Percentiles rank a stretch among this genome's conserved stretches.
These are phyloP conservation scores for Phytophthora macrochlamydospora DNA, from an alignment of 352 stramenopile genomes.

Conservation along the genomic window DNA sequence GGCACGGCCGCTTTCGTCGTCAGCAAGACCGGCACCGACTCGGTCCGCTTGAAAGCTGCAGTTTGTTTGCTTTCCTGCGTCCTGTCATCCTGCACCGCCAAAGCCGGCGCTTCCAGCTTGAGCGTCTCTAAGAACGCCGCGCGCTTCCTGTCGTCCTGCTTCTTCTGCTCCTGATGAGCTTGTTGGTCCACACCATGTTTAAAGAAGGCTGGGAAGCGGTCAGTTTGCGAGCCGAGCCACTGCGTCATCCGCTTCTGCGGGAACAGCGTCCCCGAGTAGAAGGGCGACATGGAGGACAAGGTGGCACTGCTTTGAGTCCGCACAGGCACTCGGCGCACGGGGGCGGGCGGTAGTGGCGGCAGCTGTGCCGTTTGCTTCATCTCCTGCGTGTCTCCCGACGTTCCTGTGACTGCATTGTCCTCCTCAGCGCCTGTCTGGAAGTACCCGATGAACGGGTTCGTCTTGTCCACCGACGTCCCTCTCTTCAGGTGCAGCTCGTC, in stretches of 20 bases:
- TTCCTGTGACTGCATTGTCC: constrained; percentile 10
- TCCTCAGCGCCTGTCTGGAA: constrained; percentile 65
- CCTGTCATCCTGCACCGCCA: constrained; percentile 13
- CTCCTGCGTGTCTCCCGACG: neutral
- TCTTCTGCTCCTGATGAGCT: constrained; percentile 22
- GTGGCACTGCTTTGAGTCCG: constrained; percentile 44
- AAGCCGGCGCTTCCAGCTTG: constrained; percentile 22
- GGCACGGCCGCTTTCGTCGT: constrained; percentile 24
- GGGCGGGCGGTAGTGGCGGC: constrained; percentile 17
- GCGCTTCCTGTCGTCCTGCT: constrained; percentile 31
- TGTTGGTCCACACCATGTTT: constrained; percentile 31
- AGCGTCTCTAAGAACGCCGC: constrained; percentile 26
- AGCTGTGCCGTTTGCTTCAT: constrained; percentile 8
- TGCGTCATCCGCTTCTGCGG: constrained; percentile 53
- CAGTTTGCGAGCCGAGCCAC: constrained; percentile 51
- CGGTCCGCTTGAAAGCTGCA: constrained; percentile 26
- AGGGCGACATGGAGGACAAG: constrained; percentile 41
- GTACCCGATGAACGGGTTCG: constrained; percentile 88
- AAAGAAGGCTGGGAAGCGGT: constrained; percentile 45
- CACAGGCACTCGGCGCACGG: constrained; percentile 28
- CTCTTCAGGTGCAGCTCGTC: constrained; percentile 43
- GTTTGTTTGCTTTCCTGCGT: constrained; percentile 9
- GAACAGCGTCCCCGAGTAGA: constrained; percentile 41
- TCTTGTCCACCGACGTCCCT: constrained; percentile 77
- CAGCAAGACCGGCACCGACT: constrained; percentile 26